Conservation (phyloP, 164 flowering plant species). For the Tetrastigma voinierianum region DNA sequence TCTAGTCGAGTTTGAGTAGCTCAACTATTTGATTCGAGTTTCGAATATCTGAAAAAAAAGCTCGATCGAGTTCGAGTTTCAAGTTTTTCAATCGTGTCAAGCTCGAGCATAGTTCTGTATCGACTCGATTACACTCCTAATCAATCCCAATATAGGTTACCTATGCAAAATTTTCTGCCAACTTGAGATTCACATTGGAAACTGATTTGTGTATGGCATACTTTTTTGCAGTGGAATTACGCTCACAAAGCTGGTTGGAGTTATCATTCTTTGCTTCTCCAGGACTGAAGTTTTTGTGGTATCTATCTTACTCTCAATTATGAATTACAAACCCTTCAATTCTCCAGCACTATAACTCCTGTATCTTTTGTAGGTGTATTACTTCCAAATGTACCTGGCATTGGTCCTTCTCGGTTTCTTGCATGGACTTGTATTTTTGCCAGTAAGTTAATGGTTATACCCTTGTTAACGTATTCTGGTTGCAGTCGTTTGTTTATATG, state of each 20-base stretch:
- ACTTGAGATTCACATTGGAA: background rate
- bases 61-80: too few relatives aligned
- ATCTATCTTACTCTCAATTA: background rate
- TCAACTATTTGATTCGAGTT: too few relatives aligned
- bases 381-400: conserved; percentile 62
- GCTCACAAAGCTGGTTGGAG: conserved; percentile 94
- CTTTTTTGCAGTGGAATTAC: conserved; percentile 86
- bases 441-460: conserved; percentile 35
- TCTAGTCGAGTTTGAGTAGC: too few relatives aligned
- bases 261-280: conserved; percentile 83
- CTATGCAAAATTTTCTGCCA: background rate
- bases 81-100: too few relatives aligned
- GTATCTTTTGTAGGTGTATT: conserved; percentile 37
- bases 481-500: background rate
- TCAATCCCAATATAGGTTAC: too few relatives aligned
- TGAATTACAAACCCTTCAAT: background rate
- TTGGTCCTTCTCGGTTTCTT: conserved; percentile 58
- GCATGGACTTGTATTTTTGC: conserved; percentile 61
- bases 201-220: background rate
- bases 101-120: too few relatives aligned
- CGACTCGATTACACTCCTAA: too few relatives aligned
- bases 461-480: background rate
- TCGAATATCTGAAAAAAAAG: too few relatives aligned
- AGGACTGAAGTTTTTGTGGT: conserved; percentile 96
- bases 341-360: conserved; percentile 1